phyloP scores from a whole-genome alignment of 1,284 basidiomycete species.

The Tylopilus orsonianus region DNA sequence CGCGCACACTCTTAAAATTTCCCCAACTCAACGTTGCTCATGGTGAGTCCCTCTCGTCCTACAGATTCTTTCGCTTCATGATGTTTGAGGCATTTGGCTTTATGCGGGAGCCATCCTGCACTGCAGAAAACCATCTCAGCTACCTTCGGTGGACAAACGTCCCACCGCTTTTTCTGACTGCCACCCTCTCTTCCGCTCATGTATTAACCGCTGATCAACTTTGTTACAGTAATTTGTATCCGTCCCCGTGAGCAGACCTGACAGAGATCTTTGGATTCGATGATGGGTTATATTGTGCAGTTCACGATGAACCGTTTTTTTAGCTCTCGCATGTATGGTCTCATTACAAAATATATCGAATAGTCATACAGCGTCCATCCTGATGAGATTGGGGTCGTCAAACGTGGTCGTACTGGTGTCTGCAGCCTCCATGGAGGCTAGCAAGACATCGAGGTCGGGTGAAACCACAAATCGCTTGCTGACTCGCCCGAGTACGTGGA shows the following conservation, averaged over 20 bases:
- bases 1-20: not conserved
- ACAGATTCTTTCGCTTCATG: conserved; percentile 38
- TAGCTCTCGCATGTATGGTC: not conserved
- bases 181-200: not conserved
- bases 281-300: too few species aligned
- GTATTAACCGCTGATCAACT: conserved; percentile 12
- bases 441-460: conserved; percentile 79
- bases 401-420: conserved; percentile 41
- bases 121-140: conserved; percentile 64
- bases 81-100: conserved; percentile 95
- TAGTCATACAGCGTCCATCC: conserved; percentile 46
- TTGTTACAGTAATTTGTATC: not conserved
- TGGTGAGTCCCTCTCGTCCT: conserved; percentile 13
- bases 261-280: too few species aligned
- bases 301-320: too few species aligned
- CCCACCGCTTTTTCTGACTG: conserved; percentile 49
- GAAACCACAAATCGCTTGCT: conserved; percentile 85
- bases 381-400: conserved; percentile 51
- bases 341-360: not conserved
- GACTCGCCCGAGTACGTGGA: conserved; percentile 81
- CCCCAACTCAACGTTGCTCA: conserved; percentile 2
- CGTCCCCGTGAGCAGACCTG: not conserved
- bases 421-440: conserved; percentile 67
- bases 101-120: conserved; percentile 59
- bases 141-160: conserved; percentile 52